Conservation (phyloP, 2,329 filamentous ascomycete genomes). For the Cladosporium sp. region DNA sequence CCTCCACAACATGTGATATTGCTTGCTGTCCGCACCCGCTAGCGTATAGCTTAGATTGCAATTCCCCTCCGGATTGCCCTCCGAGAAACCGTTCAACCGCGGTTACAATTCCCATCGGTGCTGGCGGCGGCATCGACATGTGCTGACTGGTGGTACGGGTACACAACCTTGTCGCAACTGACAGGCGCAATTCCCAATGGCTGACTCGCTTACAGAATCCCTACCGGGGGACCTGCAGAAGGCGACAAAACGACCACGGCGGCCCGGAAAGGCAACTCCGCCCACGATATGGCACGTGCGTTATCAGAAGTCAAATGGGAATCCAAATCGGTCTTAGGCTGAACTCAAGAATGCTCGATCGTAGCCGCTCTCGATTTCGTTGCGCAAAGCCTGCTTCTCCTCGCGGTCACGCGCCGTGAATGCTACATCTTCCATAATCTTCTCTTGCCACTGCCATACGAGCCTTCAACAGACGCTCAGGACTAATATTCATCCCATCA, state of each 20-base stretch:
- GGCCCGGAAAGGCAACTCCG: constrained; percentile 8
- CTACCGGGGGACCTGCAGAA: neutral
- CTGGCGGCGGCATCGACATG: neutral
- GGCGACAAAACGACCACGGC: neutral
- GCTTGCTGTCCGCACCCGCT: neutral
- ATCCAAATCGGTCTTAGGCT: neutral
- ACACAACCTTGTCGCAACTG: neutral
- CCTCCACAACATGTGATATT: constrained; percentile 1
- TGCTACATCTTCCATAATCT: constrained; percentile 1
- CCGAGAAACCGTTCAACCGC: too few relatives aligned
- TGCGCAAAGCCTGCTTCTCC: constrained; percentile 6
- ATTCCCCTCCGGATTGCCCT: neutral
- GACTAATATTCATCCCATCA: neutral
- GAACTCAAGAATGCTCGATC: constrained; percentile 7
- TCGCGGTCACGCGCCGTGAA: constrained; percentile 2
- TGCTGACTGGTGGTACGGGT: neutral
- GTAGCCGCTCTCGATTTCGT: neutral
- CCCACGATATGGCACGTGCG: constrained; percentile 5
- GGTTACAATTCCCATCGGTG: too few relatives aligned
- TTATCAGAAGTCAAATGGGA: neutral
- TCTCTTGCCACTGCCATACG: constrained; percentile 5
- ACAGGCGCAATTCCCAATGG: neutral
- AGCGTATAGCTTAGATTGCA: constrained; percentile 1
- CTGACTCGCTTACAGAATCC: neutral
- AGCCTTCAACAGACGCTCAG: constrained; percentile 5